Percentiles rank a stretch among this genome's conserved stretches.
Evolutionary conservation across 495 filamentous ascomycete species (phyloP).

Genomic region (Penicillium fimorum): DNA sequence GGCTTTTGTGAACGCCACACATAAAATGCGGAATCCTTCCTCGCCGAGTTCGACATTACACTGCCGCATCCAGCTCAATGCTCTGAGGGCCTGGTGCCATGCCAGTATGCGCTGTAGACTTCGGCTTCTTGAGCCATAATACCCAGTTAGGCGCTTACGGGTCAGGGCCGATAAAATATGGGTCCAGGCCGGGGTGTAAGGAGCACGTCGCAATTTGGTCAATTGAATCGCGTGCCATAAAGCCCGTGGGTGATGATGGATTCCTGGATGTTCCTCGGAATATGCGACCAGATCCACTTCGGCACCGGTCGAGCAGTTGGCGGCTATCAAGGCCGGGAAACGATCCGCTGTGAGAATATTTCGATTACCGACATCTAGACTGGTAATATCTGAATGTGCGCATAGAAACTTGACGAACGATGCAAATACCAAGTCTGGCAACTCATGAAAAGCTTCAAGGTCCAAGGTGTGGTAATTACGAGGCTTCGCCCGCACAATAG

Average conservation of each 20-base stretch:
- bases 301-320: constrained; percentile 2
- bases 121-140: constrained; percentile 17
- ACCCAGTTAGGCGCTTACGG: constrained; percentile 19
- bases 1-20: constrained; percentile 43
- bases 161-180: constrained; percentile 34
- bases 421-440: constrained; percentile 44
- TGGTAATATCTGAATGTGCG: constrained; percentile 18
- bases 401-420: constrained; percentile 52
- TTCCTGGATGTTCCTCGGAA: constrained; percentile 15
- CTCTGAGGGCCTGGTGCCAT: constrained; percentile 42
- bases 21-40: constrained; percentile 47
- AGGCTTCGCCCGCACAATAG: constrained; percentile 25
- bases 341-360: constrained; percentile 30
- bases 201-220: constrained; percentile 30
- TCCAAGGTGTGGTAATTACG: constrained; percentile 17
- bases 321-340: constrained; percentile 32
- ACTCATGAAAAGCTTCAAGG: constrained; percentile 24
- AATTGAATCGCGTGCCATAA: constrained; percentile 48
- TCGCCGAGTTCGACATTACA: constrained; percentile 40
- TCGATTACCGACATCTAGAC: background rate
- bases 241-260: constrained; percentile 27
- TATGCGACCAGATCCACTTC: constrained; percentile 24
- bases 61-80: constrained; percentile 40
- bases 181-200: constrained; percentile 41
- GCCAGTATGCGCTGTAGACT: constrained; percentile 35